These are phyloP conservation scores for Sordariomycetes sp. DNA, from an alignment of 2,329 filamentous ascomycete genomes.

Conservation along the genomic window DNA sequence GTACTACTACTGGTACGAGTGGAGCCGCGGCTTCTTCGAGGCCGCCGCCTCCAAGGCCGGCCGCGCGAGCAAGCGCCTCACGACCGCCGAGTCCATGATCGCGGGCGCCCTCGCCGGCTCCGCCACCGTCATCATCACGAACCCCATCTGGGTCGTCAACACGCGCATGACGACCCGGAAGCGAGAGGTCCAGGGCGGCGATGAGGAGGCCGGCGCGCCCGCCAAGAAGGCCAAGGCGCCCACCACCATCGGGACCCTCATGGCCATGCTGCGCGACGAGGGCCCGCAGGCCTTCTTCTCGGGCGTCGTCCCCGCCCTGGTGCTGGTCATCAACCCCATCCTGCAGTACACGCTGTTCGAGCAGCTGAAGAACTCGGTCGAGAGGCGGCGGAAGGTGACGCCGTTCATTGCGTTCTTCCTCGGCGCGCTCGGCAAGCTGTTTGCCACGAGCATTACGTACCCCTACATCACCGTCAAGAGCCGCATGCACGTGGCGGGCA, in stretches of 20 bases:
- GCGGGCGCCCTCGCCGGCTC: constrained; percentile 88
- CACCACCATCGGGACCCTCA: constrained; percentile 67
- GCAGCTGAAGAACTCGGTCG: constrained; percentile 86
- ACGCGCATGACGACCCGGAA: constrained; percentile 82
- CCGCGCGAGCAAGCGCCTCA: constrained; percentile 69
- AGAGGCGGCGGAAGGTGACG: constrained; percentile 64
- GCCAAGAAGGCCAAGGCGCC: constrained; percentile 22
- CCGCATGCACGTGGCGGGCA: constrained; percentile 84
- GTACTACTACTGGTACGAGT: constrained; percentile 99
- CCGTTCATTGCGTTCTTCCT: constrained; percentile 83
- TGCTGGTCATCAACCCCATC: constrained; percentile 96
- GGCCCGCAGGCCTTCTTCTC: constrained; percentile 79
- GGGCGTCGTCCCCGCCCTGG: constrained; percentile 82
- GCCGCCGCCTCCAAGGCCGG: constrained; percentile 62
- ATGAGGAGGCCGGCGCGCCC: constrained; percentile 25
- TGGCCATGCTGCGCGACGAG: constrained; percentile 72
- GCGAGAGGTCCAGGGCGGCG: constrained; percentile 11
- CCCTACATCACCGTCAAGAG: constrained; percentile 99
- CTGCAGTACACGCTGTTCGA: constrained; percentile 98
- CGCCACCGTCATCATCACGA: constrained; percentile 90
- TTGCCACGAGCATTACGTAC: constrained; percentile 90
- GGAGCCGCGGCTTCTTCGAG: constrained; percentile 82
- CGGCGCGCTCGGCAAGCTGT: constrained; percentile 85
- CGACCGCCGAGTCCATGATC: constrained; percentile 87
- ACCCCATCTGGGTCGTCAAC: constrained; percentile 99